These are phyloP conservation scores for Streptanthus diversifolius DNA, from an alignment of 345 rosid genomes.

Conservation along the genomic window DNA sequence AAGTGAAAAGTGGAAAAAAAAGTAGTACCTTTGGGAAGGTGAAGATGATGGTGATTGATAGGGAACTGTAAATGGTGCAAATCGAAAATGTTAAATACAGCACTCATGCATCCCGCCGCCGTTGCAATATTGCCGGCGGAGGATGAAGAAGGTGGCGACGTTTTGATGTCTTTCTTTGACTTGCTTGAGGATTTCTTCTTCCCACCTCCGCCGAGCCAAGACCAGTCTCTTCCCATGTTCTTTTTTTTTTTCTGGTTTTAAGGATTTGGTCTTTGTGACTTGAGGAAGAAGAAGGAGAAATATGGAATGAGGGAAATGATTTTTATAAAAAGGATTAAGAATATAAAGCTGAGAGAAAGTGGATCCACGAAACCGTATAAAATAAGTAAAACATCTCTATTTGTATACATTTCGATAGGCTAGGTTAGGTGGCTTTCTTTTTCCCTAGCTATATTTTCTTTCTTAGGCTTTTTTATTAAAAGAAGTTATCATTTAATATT, in stretches of 20 bases:
- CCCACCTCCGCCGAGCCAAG: constrained; percentile 42
- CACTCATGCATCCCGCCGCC: constrained; percentile 69
- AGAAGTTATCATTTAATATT: constrained; percentile 18
- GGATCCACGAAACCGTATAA: constrained; percentile 26
- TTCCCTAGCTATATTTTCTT: constrained; percentile 3
- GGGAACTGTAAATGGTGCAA: constrained; percentile 61
- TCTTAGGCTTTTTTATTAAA: constrained; percentile 18
- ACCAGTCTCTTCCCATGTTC: constrained; percentile 81
- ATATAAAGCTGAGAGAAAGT: constrained; percentile 23
- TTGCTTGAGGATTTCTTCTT: constrained; percentile 35
- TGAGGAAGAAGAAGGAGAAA: constrained; percentile 28
- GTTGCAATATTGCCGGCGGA: constrained; percentile 19
- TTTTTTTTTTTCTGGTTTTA: neutral
- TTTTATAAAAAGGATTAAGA: neutral
- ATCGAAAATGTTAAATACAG: constrained; percentile 73
- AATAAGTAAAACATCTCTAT: neutral
- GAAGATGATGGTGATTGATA: constrained; percentile 38
- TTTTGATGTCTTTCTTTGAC: constrained; percentile 31
- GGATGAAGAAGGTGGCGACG: neutral
- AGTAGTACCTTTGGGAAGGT: constrained; percentile 42
- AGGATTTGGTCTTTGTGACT: constrained; percentile 31
- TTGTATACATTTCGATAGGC: neutral
- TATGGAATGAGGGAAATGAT: constrained; percentile 8
- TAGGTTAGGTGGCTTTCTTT: neutral
- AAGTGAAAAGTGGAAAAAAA: neutral